These are phyloP conservation scores for Pachysandra terminalis DNA, from an alignment of 164 flowering plant genomes.

Conservation along the genomic window DNA sequence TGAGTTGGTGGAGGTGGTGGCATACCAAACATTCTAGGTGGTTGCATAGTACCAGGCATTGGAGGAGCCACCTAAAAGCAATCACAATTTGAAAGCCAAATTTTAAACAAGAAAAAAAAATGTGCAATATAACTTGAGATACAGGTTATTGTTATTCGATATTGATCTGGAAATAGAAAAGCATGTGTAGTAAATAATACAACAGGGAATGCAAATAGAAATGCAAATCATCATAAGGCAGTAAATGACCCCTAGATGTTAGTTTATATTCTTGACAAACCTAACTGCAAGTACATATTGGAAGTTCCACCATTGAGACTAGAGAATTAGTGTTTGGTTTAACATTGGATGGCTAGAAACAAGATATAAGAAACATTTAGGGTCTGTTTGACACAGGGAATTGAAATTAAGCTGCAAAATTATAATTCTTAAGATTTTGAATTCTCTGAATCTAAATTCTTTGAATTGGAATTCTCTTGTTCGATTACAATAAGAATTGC, in stretches of 20 bases:
- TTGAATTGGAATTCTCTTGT: too few relatives aligned
- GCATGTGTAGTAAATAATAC: not conserved
- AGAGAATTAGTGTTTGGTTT: not conserved
- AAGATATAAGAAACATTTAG: too few relatives aligned
- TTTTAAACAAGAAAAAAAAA: not conserved
- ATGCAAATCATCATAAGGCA: not conserved
- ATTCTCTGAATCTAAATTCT: too few relatives aligned
- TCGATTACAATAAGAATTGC: too few relatives aligned
- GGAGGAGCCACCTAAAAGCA: slow-evolving; percentile 35
- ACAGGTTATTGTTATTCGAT: not conserved
- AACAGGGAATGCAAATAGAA: not conserved
- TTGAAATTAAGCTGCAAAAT: too few relatives aligned
- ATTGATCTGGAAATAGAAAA: not conserved
- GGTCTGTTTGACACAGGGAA: too few relatives aligned
- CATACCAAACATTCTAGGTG: slow-evolving; percentile 76
- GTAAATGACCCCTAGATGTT: too few relatives aligned
- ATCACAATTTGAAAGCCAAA: not conserved
- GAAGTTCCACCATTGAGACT: not conserved
- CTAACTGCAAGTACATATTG: not conserved
- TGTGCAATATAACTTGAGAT: too few relatives aligned
- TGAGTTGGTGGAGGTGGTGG: slow-evolving; percentile 62
- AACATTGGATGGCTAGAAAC: too few relatives aligned
- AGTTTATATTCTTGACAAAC: not conserved
- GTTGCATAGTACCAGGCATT: slow-evolving; percentile 53
- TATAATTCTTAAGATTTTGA: too few relatives aligned